Evolutionary conservation across 1,139 yeast genomes (phyloP).

Genomic region (Kurtzmaniella natalensis): DNA sequence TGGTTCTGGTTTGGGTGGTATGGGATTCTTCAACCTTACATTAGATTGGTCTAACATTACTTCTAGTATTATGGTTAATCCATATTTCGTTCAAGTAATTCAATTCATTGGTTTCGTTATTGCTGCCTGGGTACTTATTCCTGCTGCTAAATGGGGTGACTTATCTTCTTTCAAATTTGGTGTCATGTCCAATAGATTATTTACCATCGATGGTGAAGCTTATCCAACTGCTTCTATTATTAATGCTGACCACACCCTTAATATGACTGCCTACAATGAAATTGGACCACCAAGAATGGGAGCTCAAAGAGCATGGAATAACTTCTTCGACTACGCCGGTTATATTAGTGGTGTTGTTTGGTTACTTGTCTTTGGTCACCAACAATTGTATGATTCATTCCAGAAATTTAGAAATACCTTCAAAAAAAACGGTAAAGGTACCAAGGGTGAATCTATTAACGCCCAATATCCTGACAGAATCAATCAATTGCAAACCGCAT

Average conservation of each 20-base stretch:
- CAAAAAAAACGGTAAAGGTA: constrained; percentile 4
- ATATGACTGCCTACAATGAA: constrained; percentile 33
- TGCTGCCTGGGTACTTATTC: constrained; percentile 41
- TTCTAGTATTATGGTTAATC: constrained; percentile 38
- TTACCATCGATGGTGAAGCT: constrained; percentile 23
- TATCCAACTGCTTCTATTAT: constrained; percentile 35
- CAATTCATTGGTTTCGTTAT: constrained; percentile 39
- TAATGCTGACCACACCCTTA: constrained; percentile 28
- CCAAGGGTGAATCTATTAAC: constrained; percentile 6
- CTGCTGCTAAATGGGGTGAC: constrained; percentile 35
- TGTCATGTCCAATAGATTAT: constrained; percentile 37
- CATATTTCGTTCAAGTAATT: constrained; percentile 42
- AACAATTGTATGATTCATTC: constrained; percentile 13
- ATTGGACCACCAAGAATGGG: constrained; percentile 40
- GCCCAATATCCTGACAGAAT: constrained; percentile 31
- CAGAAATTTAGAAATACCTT: constrained; percentile 10
- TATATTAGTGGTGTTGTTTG: constrained; percentile 45
- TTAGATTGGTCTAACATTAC: constrained; percentile 46
- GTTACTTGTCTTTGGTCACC: constrained; percentile 38
- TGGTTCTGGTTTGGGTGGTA: constrained; percentile 45
- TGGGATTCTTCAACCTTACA: constrained; percentile 39
- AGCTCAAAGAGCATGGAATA: constrained; percentile 46
- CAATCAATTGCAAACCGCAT: constrained; percentile 32
- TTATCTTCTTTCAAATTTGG: constrained; percentile 23
- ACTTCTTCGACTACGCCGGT: constrained; percentile 50